Conservation (phyloP, 345 rosid species). For the Clausena lansium region DNA sequence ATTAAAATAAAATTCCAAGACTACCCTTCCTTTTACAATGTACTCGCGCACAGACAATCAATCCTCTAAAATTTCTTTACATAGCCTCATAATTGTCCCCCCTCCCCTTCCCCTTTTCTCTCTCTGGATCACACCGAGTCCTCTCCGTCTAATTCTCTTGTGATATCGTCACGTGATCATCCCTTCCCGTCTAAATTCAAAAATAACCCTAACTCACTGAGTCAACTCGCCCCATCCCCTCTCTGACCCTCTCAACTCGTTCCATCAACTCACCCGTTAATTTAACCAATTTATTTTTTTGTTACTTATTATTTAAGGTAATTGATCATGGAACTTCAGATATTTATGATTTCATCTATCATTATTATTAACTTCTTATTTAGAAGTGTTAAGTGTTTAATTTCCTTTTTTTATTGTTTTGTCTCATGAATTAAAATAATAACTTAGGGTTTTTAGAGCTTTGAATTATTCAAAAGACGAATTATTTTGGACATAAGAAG, state of each 20-base stretch:
- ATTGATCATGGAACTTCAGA: background rate
- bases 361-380: background rate
- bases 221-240: background rate
- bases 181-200: background rate
- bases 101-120: background rate
- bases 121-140: slow-evolving; percentile 8
- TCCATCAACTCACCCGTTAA: background rate
- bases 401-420: background rate
- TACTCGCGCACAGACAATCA: too few species aligned
- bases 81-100: background rate
- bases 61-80: too few species aligned
- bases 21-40: too few species aligned
- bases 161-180: slow-evolving; percentile 14
- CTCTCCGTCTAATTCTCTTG: background rate
- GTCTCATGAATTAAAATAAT: background rate
- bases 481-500: background rate
- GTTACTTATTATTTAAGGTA: background rate
- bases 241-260: background rate
- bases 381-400: background rate
- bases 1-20: too few species aligned
- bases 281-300: background rate
- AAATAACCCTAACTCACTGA: slow-evolving; percentile 13
- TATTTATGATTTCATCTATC: background rate
- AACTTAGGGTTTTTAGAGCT: background rate
- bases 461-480: background rate